These are phyloP conservation scores for Geranium rotundifolium DNA, from an alignment of 345 rosid genomes.

Conservation along the genomic window DNA sequence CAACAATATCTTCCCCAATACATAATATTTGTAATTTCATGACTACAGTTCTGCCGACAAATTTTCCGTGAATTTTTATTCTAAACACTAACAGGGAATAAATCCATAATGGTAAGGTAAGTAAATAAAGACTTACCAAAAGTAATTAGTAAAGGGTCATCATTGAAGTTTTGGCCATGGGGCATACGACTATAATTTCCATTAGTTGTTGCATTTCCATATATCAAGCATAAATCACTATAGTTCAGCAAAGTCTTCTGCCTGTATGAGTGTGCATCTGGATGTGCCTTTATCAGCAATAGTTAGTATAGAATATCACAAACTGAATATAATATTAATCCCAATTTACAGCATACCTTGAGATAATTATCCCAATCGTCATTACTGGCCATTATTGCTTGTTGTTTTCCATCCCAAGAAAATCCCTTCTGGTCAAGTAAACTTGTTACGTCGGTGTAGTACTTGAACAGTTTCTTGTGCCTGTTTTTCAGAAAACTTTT, in stretches of 20 bases:
- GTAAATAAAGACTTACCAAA: neutral
- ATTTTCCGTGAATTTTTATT: no score
- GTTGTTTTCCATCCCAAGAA: conserved; percentile 38
- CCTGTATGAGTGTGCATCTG: conserved; percentile 25
- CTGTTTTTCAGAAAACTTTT: conserved; percentile 23
- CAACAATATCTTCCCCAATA: no score
- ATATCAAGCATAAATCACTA: conserved; percentile 32
- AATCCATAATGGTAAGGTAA: neutral
- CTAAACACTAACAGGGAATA: neutral
- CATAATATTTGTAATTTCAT: no score
- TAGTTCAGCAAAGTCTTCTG: conserved; percentile 26
- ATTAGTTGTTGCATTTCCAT: conserved; percentile 18
- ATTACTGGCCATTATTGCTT: conserved; percentile 27
- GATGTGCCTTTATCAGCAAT: conserved; percentile 23
- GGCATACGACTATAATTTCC: conserved; percentile 10
- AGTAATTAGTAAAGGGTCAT: neutral
- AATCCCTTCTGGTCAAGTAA: conserved; percentile 31
- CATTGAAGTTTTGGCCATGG: conserved; percentile 7
- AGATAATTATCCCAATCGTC: conserved; percentile 30
- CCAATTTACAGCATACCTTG: conserved; percentile 16
- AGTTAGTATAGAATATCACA: conserved; percentile 4
- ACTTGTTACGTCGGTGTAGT: conserved; percentile 18
- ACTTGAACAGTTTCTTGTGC: conserved; percentile 27
- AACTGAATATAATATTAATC: conserved; percentile 6
- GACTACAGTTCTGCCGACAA: no score